phyloP scores from a whole-genome alignment of 176 grass and related monocot species.

The Cymbopogon citratus region DNA sequence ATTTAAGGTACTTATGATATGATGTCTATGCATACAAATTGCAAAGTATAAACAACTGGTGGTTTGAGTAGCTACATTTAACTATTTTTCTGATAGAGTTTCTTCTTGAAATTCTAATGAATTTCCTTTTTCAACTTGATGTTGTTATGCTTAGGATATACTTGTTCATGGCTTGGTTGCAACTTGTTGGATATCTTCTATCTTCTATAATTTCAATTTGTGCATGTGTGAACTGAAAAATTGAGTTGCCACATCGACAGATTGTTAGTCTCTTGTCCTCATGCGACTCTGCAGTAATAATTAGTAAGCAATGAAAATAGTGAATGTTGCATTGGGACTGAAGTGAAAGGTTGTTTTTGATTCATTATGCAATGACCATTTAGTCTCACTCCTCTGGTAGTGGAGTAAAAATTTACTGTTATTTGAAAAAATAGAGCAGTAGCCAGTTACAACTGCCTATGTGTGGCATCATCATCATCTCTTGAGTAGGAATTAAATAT shows the following conservation, averaged over 20 bases:
- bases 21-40: background rate
- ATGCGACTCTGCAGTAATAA: background rate
- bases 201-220: no score
- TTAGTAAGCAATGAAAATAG: background rate
- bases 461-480: background rate
- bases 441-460: background rate
- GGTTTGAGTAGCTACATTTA: background rate
- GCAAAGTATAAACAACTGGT: background rate
- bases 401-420: background rate
- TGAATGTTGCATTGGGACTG: background rate
- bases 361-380: background rate
- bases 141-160: background rate
- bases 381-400: background rate
- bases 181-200: background rate
- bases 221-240: no score
- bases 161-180: background rate
- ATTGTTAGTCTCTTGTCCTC: background rate
- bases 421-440: background rate
- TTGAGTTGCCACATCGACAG: background rate
- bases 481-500: background rate
- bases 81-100: constrained; percentile 17
- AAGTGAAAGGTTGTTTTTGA: background rate
- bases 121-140: background rate
- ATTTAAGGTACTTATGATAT: constrained; percentile 81
- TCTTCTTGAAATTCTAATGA: background rate